Evolutionary conservation across 1,139 yeast species (phyloP).

Genomic region (Petasospora fabianii): DNA sequence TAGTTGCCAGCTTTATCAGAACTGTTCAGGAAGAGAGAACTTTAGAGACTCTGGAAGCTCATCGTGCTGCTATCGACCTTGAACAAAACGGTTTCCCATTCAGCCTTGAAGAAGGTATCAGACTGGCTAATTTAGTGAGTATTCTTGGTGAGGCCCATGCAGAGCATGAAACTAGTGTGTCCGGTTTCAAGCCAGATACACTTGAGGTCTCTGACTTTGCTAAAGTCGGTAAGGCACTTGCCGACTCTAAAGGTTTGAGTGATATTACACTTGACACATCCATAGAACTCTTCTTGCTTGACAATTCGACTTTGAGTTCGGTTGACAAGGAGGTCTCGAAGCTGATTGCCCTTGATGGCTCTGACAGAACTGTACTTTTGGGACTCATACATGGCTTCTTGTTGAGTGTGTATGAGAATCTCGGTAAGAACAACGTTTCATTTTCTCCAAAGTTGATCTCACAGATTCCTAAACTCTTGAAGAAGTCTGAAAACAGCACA

Average conservation of each 20-base stretch:
- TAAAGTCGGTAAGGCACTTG: constrained; percentile 26
- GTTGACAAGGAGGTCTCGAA: constrained; percentile 23
- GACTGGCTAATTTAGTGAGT: constrained; percentile 36
- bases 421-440: constrained; percentile 10
- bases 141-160: constrained; percentile 30
- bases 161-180: neutral
- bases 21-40: constrained; percentile 34
- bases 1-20: constrained; percentile 44
- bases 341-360: constrained; percentile 25
- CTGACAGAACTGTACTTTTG: constrained; percentile 24
- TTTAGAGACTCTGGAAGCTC: constrained; percentile 35
- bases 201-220: constrained; percentile 15
- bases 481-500: constrained; percentile 16
- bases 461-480: constrained; percentile 12
- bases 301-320: constrained; percentile 34
- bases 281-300: constrained; percentile 40
- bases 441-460: constrained; percentile 14
- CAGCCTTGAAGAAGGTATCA: constrained; percentile 35
- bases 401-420: constrained; percentile 14
- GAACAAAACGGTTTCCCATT: constrained; percentile 29
- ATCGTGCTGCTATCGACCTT: constrained; percentile 33
- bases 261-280: constrained; percentile 1
- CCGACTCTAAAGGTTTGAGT: constrained; percentile 27
- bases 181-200: neutral
- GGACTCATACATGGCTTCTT: constrained; percentile 31